Evolutionary conservation across 2,329 filamentous ascomycete genomes (phyloP), one percentile per base, ranked within the genome.

Genomic region (Beauveria australis): DNA sequence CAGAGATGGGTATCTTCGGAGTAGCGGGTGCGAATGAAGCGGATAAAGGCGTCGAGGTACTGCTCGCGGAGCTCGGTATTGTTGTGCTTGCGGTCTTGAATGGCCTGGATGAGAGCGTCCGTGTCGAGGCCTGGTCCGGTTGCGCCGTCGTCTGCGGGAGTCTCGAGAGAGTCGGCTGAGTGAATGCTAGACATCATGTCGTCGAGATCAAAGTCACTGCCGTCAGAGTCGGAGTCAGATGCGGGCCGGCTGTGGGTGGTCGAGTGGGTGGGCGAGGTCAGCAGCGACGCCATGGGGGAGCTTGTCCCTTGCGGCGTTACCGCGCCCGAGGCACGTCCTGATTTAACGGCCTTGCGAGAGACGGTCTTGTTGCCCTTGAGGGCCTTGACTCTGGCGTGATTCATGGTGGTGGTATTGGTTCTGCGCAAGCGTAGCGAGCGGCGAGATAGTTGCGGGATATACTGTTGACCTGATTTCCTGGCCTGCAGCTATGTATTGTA

Each of bases 1-100:
- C 72, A 74, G 30, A 69, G 66, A 28, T 75, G 71, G 7, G 72
- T 72, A 10, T 73, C 66, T 14, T 67, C 62, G 1, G 65, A 65
- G 63, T 74, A 75, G 3, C 66, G 69, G 49, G 63, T 69, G 47
- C 87, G 89, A 56, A 92, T 72, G 22, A 89, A 78, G 58, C 68
- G 70, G 61, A 74, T 66, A 53, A 71, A 76, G 24, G 67, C 62
- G 5, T 70, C 68, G 9, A 75, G 60, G 12, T 72, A 67, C 24
- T 73, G 68, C 67, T 91, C 88, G 57, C 91, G 84, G 24, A 85
- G 84, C 64, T 89, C 83, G 26, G 81, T 83, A 65, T 86, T 91
- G 73, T 87, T 91, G 65, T 88, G 85, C 79, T 95, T 96, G 67
- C 89, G 86, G 63, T 83, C 79, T 59, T 88, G 79, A 30, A 96